A percentile compares a stretch with the other conserved stretches of the same genome.
Conservation (phyloP, 73 alveolate genomes). For the Paraurostyla sp. region DNA sequence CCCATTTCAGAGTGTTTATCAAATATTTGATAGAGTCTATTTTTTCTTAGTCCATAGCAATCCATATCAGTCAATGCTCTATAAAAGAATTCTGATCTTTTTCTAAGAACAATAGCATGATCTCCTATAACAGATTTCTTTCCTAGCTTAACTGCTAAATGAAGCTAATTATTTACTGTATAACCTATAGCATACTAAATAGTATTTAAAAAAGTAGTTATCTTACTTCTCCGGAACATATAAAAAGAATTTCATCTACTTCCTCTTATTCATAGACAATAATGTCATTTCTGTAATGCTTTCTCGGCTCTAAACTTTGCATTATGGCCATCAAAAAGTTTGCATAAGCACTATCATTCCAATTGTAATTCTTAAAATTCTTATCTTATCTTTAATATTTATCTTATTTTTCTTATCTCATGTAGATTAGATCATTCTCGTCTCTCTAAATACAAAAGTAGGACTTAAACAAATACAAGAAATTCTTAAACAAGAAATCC, state of each 20-base stretch:
- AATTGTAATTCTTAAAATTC: background rate
- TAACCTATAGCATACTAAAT: constrained; percentile 63
- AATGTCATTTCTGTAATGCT: background rate
- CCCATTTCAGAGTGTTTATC: constrained; percentile 37
- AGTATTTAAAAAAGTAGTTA: no score
- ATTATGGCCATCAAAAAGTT: constrained; percentile 18
- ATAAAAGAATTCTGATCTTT: constrained; percentile 45
- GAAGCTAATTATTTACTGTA: background rate
- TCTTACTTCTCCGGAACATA: constrained; percentile 8
- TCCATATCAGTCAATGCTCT: constrained; percentile 22
- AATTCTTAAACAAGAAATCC: constrained; percentile 54
- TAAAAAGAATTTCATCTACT: constrained; percentile 53
- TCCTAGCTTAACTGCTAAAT: constrained; percentile 30
- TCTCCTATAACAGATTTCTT: constrained; percentile 58
- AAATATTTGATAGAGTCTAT: constrained; percentile 13
- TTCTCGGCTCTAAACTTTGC: constrained; percentile 43
- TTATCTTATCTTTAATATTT: background rate
- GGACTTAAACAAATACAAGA: constrained; percentile 49
- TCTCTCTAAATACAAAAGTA: constrained; percentile 47
- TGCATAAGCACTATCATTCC: constrained; percentile 24
- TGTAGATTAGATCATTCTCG: background rate
- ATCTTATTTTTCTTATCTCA: no score
- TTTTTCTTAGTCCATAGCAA: constrained; percentile 44
- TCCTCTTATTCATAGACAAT: constrained; percentile 37
- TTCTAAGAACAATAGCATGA: background rate